Conservation (phyloP, 306 rosid genomes). For the Quercus cerris region DNA sequence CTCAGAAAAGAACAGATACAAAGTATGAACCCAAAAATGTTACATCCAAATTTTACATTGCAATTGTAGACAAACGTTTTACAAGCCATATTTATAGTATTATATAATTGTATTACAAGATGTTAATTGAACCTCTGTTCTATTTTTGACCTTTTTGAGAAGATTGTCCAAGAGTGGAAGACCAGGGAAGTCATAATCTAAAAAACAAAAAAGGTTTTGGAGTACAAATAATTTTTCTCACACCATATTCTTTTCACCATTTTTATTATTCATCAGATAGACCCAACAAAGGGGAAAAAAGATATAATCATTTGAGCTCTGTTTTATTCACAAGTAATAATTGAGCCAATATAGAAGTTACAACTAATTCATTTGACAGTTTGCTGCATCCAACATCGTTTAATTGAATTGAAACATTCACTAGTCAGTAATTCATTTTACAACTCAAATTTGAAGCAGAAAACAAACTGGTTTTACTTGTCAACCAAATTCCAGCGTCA, state of each 20-base stretch:
- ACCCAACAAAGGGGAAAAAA: neutral
- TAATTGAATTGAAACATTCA: too few relatives aligned
- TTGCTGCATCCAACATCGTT: too few relatives aligned
- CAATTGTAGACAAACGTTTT: neutral
- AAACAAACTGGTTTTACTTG: neutral
- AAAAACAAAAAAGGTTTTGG: neutral
- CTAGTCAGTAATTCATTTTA: neutral
- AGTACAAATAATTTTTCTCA: neutral
- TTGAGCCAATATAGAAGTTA: too few relatives aligned
- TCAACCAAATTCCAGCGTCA: neutral
- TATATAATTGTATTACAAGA: neutral
- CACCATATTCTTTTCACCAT: neutral
- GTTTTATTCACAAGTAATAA: too few relatives aligned
- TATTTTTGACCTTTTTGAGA: neutral
- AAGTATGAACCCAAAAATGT: neutral
- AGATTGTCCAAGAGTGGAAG: neutral
- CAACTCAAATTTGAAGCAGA: neutral
- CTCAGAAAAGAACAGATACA: neutral
- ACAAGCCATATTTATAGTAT: too few relatives aligned
- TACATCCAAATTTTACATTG: neutral
- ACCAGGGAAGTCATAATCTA: neutral
- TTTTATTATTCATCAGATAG: neutral
- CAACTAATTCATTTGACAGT: too few relatives aligned
- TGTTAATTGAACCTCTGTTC: neutral
- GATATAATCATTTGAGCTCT: too few relatives aligned